Evolutionary conservation across 1,284 basidiomycete species (phyloP).

Genomic region (Mycena citricolor): DNA sequence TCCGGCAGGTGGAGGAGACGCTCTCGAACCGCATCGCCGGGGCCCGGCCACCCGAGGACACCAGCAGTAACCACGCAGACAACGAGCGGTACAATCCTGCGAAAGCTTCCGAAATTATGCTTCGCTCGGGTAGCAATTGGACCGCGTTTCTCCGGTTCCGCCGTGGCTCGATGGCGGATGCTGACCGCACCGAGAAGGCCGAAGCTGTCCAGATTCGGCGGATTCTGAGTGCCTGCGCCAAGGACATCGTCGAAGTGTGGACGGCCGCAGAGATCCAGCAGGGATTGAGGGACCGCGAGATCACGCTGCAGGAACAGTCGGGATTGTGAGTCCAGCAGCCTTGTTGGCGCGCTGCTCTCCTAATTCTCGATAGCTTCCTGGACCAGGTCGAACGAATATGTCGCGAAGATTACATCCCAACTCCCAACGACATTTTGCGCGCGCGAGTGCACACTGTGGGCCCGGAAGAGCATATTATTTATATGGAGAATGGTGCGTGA

Average conservation of each 20-base stretch:
- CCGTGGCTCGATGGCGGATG: constrained; percentile 26
- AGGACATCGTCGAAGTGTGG: constrained; percentile 58
- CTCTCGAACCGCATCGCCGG: constrained; percentile 41
- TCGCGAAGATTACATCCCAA: constrained; percentile 50
- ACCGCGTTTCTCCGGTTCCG: constrained; percentile 37
- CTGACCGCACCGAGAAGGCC: constrained; percentile 30
- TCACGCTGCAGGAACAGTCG: constrained; percentile 52
- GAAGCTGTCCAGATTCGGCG: constrained; percentile 42
- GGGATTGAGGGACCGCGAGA: constrained; percentile 40
- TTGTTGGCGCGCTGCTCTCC: constrained; percentile 3
- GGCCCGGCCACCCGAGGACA: constrained; percentile 18
- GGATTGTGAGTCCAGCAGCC: constrained; percentile 69
- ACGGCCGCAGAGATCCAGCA: constrained; percentile 41
- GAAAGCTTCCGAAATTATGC: constrained; percentile 47
- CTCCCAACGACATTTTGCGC: constrained; percentile 57
- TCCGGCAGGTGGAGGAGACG: constrained; percentile 55
- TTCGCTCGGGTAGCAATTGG: constrained; percentile 52
- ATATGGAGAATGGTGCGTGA: constrained; percentile 46
- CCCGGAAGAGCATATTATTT: constrained; percentile 60
- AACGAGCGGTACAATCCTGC: constrained; percentile 36
- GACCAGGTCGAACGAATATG: constrained; percentile 54
- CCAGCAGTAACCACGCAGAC: constrained; percentile 1
- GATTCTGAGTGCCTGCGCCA: constrained; percentile 53
- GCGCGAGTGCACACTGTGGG: constrained; percentile 64
- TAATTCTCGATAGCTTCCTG: constrained; percentile 46